Conservation (phyloP, 495 filamentous ascomycete genomes). For the Aspergillus incahuasiensis region DNA sequence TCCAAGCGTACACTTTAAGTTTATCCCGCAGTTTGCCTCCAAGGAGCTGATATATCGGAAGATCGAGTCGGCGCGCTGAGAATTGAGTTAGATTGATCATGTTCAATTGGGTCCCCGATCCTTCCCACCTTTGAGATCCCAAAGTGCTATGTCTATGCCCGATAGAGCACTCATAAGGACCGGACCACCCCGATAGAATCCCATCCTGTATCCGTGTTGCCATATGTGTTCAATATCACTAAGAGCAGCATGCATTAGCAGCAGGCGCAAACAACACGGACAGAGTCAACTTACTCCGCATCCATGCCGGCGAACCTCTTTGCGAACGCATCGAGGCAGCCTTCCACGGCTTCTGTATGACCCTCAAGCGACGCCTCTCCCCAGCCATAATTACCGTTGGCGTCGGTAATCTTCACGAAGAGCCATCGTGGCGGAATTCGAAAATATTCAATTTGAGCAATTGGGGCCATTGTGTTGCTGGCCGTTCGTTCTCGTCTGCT, state of each 20-base stretch:
- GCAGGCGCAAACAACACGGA: background rate
- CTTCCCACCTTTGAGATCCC: conserved; percentile 58
- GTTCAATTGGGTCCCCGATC: background rate
- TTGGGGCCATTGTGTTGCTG: conserved; percentile 20
- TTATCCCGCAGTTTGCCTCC: conserved; percentile 69
- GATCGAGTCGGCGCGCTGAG: conserved; percentile 40
- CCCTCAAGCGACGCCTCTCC: conserved; percentile 74
- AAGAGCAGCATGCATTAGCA: background rate
- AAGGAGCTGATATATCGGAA: conserved; percentile 66
- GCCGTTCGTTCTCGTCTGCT: too few relatives aligned
- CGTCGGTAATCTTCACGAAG: conserved; percentile 69
- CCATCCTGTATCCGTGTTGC: conserved; percentile 63
- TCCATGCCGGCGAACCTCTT: conserved; percentile 60
- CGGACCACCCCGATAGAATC: conserved; percentile 68
- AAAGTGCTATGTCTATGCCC: conserved; percentile 73
- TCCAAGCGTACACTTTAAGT: conserved; percentile 74
- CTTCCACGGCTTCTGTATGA: conserved; percentile 72
- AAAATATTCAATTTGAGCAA: conserved; percentile 66
- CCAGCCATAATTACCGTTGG: conserved; percentile 60
- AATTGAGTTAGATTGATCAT: background rate
- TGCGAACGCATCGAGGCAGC: conserved; percentile 61
- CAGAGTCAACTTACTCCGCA: conserved; percentile 52
- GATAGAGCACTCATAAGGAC: conserved; percentile 74
- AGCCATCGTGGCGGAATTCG: conserved; percentile 67
- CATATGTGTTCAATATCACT: conserved; percentile 75